These are phyloP conservation scores for Sarcocystis neurona DNA, from an alignment of 169 alveolate genomes.

Conservation along the genomic window DNA sequence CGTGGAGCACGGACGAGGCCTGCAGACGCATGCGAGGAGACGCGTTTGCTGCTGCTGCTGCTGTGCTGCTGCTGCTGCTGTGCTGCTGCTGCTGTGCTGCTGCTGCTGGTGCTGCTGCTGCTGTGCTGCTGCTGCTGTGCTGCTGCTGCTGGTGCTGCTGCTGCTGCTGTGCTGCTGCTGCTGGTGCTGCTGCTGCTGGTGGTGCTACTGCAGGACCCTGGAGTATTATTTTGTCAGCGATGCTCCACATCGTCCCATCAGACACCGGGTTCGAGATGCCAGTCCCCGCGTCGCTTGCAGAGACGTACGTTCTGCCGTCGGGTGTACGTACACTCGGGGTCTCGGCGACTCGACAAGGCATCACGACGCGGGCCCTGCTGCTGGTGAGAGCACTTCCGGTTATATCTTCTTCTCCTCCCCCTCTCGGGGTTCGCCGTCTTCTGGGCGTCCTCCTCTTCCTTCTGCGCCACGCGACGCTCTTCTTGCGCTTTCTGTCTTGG, in stretches of 20 bases:
- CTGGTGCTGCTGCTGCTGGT: neutral
- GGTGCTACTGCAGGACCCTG: constrained; percentile 30
- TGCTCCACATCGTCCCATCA: neutral
- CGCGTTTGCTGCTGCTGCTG: too few relatives aligned
- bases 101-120: too few relatives aligned
- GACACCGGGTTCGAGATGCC: constrained; percentile 38
- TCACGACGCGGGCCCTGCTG: constrained; percentile 51
- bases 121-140: neutral
- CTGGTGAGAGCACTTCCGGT: constrained; percentile 22
- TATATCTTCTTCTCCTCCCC: neutral
- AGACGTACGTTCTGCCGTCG: constrained; percentile 36
- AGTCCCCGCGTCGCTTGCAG: neutral
- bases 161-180: neutral
- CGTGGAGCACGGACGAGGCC: neutral
- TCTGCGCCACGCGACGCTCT: too few relatives aligned
- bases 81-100: too few relatives aligned
- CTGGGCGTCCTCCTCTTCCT: too few relatives aligned
- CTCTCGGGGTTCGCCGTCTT: too few relatives aligned
- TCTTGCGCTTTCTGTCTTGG: too few relatives aligned
- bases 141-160: neutral
- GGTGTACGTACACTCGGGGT: constrained; percentile 43
- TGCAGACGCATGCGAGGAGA: too few relatives aligned
- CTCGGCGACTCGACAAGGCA: constrained; percentile 57
- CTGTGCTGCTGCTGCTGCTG: too few relatives aligned
- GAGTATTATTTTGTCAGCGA: constrained; percentile 42